Percentiles rank a stretch among this genome's conserved stretches.
phyloP scores from a whole-genome alignment of 2,329 filamentous ascomycete species.

The Trichoderma harzianum region DNA sequence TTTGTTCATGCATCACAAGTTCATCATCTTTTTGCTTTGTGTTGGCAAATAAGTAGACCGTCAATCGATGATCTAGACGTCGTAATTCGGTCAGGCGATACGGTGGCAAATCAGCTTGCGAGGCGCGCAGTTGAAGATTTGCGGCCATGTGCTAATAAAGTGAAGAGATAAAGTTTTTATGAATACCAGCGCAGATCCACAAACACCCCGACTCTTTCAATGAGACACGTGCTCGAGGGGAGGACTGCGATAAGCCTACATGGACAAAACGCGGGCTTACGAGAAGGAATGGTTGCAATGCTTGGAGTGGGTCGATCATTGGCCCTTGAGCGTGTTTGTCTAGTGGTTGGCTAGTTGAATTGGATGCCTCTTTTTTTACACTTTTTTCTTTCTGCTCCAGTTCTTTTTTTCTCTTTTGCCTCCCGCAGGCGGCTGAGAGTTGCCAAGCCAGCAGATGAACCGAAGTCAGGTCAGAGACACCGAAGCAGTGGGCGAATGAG shows the following conservation, averaged over 20 bases:
- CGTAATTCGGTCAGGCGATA: background rate
- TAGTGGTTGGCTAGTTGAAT: background rate
- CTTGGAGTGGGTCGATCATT: background rate
- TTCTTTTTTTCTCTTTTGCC: background rate
- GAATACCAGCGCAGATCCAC: background rate
- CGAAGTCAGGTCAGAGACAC: background rate
- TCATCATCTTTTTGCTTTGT: background rate
- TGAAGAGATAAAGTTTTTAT: background rate
- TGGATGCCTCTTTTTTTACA: background rate
- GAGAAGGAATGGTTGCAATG: background rate
- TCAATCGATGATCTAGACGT: background rate
- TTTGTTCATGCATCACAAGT: background rate
- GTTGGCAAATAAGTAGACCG: background rate
- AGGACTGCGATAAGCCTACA: slow-evolving; percentile 3
- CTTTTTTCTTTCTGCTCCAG: background rate
- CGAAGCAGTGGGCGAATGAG: background rate
- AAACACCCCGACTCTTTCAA: background rate
- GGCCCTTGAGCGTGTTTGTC: background rate
- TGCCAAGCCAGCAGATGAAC: background rate
- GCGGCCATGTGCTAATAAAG: background rate
- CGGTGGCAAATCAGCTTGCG: background rate
- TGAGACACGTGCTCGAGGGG: background rate
- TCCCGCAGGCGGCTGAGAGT: background rate
- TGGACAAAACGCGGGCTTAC: background rate
- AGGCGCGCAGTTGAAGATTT: background rate